A percentile compares a stretch with the other conserved stretches of the same genome.
Conservation (phyloP, 352 stramenopile species). For the Pythium grandisporangium region DNA sequence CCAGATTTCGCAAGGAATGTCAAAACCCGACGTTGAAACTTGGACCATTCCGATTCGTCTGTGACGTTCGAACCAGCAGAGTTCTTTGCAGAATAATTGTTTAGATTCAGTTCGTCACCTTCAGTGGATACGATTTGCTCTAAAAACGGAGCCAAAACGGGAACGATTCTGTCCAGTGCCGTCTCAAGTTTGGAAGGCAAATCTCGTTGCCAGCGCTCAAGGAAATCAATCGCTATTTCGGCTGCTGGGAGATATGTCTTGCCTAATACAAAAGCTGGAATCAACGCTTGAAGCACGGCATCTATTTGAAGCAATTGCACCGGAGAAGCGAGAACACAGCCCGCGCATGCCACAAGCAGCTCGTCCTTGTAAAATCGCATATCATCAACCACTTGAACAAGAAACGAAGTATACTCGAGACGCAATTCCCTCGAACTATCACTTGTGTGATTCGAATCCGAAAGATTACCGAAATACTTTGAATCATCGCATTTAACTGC, state of each 20-base stretch:
- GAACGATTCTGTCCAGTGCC: slow-evolving; percentile 28
- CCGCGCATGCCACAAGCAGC: slow-evolving; percentile 42
- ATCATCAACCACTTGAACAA: slow-evolving; percentile 28
- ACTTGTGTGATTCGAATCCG: neutral
- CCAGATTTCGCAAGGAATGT: slow-evolving; percentile 43
- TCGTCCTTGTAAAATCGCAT: slow-evolving; percentile 74
- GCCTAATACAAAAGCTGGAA: slow-evolving; percentile 46
- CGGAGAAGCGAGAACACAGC: slow-evolving; percentile 53
- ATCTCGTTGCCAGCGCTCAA: slow-evolving; percentile 46
- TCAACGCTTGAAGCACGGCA: slow-evolving; percentile 21
- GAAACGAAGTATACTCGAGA: slow-evolving; percentile 32
- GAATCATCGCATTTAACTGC: neutral
- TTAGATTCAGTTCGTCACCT: neutral
- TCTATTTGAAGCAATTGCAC: slow-evolving; percentile 21
- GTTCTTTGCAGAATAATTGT: slow-evolving; percentile 2
- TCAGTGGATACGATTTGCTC: slow-evolving; percentile 8
- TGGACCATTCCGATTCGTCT: slow-evolving; percentile 28
- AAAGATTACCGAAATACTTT: slow-evolving; percentile 2
- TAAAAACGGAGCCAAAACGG: slow-evolving; percentile 42
- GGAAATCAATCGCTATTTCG: slow-evolving; percentile 32
- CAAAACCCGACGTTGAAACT: slow-evolving; percentile 55
- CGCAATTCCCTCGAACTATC: neutral
- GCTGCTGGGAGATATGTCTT: slow-evolving; percentile 53
- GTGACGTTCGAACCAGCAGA: slow-evolving; percentile 9
- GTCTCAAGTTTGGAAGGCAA: slow-evolving; percentile 16